A percentile compares a stretch with the other conserved stretches of the same genome.
Evolutionary conservation across 441 rosid species (phyloP).

Genomic region (Populus hybrid): DNA sequence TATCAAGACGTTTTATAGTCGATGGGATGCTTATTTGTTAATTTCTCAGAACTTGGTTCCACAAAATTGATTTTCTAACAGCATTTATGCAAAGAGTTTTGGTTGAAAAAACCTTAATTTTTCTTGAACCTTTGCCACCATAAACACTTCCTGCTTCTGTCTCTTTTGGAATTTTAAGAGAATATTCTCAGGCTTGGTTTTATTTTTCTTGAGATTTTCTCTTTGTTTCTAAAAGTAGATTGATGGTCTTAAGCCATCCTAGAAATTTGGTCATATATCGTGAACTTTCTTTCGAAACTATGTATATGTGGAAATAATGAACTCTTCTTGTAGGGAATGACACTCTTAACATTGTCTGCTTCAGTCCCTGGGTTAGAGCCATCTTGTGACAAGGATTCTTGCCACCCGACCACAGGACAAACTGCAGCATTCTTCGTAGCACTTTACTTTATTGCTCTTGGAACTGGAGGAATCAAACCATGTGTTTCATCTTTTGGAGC

Average conservation of each 20-base stretch:
- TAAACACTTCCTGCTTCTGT: background rate
- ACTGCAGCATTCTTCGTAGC: conserved; percentile 57
- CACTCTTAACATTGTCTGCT: conserved; percentile 73
- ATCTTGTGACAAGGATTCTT: conserved; percentile 44
- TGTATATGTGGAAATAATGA: background rate
- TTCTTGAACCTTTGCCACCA: background rate
- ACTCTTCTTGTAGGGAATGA: conserved; percentile 64
- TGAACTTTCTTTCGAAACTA: background rate
- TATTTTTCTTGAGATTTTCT: background rate
- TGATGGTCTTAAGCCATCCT: background rate
- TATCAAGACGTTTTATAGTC: no score
- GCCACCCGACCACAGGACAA: conserved; percentile 56
- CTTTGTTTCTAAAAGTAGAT: background rate
- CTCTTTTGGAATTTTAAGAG: background rate
- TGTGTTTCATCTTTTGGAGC: conserved; percentile 97
- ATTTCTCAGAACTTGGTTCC: background rate
- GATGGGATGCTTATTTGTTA: background rate
- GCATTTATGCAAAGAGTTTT: background rate
- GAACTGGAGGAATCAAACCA: conserved; percentile 94
- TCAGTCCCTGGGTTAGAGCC: conserved; percentile 72
- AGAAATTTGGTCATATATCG: background rate
- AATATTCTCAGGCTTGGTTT: background rate
- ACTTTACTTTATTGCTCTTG: conserved; percentile 86
- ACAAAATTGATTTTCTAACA: background rate
- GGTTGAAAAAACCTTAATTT: background rate